Conservation (phyloP, 202 grass and related monocot species). For the Digitaria exilis region DNA sequence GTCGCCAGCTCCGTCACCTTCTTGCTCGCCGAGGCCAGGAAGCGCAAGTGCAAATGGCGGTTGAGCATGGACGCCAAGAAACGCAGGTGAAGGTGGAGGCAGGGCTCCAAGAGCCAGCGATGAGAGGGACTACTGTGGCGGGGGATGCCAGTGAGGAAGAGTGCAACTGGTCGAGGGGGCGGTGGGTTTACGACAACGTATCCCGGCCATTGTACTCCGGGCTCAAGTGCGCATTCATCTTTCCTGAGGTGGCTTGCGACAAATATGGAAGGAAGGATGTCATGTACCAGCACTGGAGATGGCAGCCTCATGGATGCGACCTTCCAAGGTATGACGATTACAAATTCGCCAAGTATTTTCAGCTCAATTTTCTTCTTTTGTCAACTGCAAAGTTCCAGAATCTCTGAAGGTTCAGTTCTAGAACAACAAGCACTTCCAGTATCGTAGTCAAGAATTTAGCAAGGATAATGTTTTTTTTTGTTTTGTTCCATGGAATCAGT, state of each 20-base stretch:
- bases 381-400: not conserved
- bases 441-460: not conserved
- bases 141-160: not conserved
- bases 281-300: conserved; percentile 90
- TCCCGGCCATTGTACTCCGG: conserved; percentile 69
- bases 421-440: not conserved
- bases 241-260: conserved; percentile 81
- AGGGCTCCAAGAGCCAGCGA: conserved; percentile 21
- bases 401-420: not conserved
- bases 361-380: not conserved
- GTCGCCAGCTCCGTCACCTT: conserved; percentile 47
- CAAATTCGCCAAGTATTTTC: not conserved
- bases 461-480: not conserved
- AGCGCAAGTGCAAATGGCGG: conserved; percentile 35
- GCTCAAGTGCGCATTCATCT: conserved; percentile 68
- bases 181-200: conserved; percentile 72
- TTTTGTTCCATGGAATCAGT: not conserved
- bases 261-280: conserved; percentile 81
- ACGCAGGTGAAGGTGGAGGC: conserved; percentile 5
- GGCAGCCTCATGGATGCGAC: conserved; percentile 85
- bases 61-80: conserved; percentile 27
- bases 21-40: conserved; percentile 49
- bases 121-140: not conserved
- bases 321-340: conserved; percentile 59
- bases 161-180: conserved; percentile 62